These are phyloP conservation scores for Boletus rufocinnamomeus DNA, from an alignment of 768 basidiomycete genomes.

Conservation along the genomic window DNA sequence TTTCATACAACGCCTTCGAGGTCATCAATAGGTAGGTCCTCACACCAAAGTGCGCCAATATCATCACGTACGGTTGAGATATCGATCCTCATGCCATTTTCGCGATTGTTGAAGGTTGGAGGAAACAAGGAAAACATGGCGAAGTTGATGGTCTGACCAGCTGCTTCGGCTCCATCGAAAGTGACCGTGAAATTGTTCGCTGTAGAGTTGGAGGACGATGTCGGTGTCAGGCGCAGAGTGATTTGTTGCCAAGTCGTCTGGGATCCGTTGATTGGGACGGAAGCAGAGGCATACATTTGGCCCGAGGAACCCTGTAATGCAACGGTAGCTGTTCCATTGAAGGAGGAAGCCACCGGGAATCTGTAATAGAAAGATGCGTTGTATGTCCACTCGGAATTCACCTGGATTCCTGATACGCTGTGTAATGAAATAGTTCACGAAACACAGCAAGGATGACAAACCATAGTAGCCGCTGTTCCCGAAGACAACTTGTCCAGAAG, in stretches of 20 bases:
- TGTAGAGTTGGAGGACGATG: constrained; percentile 38
- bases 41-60: not conserved
- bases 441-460: constrained; percentile 20
- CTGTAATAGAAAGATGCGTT: constrained; percentile 61
- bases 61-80: constrained; percentile 46
- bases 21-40: not conserved
- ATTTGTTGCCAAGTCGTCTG: constrained; percentile 53
- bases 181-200: constrained; percentile 56
- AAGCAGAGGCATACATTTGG: constrained; percentile 41
- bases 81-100: constrained; percentile 63
- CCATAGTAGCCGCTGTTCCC: constrained; percentile 60
- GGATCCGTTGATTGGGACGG: constrained; percentile 40
- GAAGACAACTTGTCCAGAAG: constrained; percentile 47
- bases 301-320: constrained; percentile 47
- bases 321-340: constrained; percentile 43
- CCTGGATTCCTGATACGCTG: constrained; percentile 48
- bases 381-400: constrained; percentile 52
- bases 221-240: constrained; percentile 43
- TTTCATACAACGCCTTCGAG: constrained; percentile 48
- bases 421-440: not conserved
- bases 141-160: constrained; percentile 51
- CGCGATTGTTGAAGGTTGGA: constrained; percentile 59
- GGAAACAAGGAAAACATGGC: constrained; percentile 65
- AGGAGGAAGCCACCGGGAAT: constrained; percentile 40
- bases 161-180: constrained; percentile 42